Evolutionary conservation across 2,329 filamentous ascomycete genomes (phyloP), one percentile per base, ranked within the genome.

Genomic region (Dendrostoma leiphaemia): DNA sequence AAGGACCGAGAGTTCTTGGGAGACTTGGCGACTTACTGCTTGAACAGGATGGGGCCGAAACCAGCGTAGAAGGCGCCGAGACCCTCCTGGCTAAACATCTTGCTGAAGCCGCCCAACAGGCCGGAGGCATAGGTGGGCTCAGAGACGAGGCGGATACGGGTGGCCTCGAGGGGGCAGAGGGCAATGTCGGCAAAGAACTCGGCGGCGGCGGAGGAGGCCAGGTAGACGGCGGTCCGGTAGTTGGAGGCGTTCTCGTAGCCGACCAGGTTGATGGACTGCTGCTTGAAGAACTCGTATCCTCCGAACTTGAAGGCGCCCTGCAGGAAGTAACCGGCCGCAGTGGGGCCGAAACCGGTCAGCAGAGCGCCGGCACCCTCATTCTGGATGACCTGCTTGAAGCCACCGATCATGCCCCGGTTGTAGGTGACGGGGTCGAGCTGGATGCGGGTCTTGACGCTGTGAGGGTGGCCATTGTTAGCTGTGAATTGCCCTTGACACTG

Each of bases 251-350:
- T 84, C 75, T 92, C 89, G 71, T 86, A 85, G 69, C 91, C 91
- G 68, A 95, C 75, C 60, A 80, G 59, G 80, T 90, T 88, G 76
- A 95, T 94, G 70, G 79, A 84, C 78, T 94, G 89, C 80, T 92
- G 84, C 87, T 96, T 95, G 88, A 96, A 95, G 79, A 95, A 87
- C 79, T 96, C 91, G 76, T 96, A 96, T 73, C 91, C 91, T 74
- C 91, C 91, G 74, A 94, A 94, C 80, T 95, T 95, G 83, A 94
- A 86, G 67, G 90, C 88, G 71, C 91, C 90, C 80, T 96, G 90
- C 67, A 96, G 86, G 86, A 95, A 95, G 81, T 96, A 96, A 74
- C 90, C 90, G 62, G 90, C 89, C 64, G 86, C 85, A 70, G 90
- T 95, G 67, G 90, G 91, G 64, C 91, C 91, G 73, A 86, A 83